These are phyloP conservation scores for Daldinia caldariorum DNA, from an alignment of 495 filamentous ascomycete species.

Conservation along the genomic window DNA sequence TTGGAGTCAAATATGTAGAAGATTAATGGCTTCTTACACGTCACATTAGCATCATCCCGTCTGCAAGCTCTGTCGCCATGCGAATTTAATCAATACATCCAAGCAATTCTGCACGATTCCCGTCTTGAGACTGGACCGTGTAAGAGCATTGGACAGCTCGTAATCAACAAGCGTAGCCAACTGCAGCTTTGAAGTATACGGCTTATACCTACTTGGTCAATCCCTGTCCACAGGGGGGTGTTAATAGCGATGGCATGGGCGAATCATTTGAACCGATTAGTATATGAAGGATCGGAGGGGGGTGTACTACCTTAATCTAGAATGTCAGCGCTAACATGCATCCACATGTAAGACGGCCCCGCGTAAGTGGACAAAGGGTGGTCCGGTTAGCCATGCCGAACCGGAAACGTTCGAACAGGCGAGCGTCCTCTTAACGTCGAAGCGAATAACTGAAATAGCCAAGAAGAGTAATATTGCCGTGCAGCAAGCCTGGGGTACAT, in stretches of 20 bases:
- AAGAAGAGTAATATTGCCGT: slow-evolving; percentile 13
- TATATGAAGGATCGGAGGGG: slow-evolving; percentile 37
- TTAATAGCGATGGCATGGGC: slow-evolving; percentile 20
- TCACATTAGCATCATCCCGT: slow-evolving; percentile 1
- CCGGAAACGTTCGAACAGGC: slow-evolving; percentile 13
- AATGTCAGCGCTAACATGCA: slow-evolving; percentile 41
- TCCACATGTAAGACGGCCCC: slow-evolving; percentile 35
- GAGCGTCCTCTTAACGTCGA: slow-evolving; percentile 7
- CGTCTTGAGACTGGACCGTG: slow-evolving; percentile 13
- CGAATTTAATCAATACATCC: slow-evolving; percentile 3
- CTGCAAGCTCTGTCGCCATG: background rate
- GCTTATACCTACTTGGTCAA: slow-evolving; percentile 10
- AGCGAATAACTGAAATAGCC: slow-evolving; percentile 5
- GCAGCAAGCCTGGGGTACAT: slow-evolving; percentile 3
- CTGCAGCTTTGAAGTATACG: slow-evolving; percentile 27
- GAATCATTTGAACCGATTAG: slow-evolving; percentile 23
- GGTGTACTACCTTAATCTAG: slow-evolving; percentile 29
- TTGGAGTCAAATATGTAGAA: slow-evolving; percentile 7
- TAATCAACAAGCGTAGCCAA: slow-evolving; percentile 24
- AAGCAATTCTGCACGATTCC: slow-evolving; percentile 25
- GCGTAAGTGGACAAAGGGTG: slow-evolving; percentile 35
- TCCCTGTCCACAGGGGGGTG: slow-evolving; percentile 30
- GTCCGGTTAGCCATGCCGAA: slow-evolving; percentile 30
- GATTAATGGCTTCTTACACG: slow-evolving; percentile 1
- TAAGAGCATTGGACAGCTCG: slow-evolving; percentile 22